Evolutionary conservation across 139 green algal genomes (phyloP).

Genomic region (Micromonas pusilla): DNA sequence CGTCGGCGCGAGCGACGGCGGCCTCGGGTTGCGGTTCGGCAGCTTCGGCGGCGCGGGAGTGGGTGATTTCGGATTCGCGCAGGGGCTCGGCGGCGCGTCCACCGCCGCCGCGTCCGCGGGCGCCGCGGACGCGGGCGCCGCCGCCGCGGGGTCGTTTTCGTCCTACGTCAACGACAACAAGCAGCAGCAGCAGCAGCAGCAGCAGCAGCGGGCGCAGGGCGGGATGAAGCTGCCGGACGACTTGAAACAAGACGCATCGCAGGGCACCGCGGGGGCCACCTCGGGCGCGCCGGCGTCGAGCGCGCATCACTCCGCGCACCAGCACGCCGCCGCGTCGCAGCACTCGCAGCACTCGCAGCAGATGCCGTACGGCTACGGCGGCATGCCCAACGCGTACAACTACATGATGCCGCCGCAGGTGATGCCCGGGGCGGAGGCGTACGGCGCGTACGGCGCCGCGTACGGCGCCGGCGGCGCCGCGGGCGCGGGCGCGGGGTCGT

Average conservation of each 20-base stretch:
- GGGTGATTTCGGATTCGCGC: too few relatives aligned
- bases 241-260: neutral
- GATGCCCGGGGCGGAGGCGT: too few relatives aligned
- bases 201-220: neutral
- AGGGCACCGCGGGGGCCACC: too few relatives aligned
- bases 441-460: neutral
- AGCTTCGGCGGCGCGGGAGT: neutral
- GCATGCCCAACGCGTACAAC: neutral
- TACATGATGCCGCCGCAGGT: neutral
- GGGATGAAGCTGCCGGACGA: neutral
- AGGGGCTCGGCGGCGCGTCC: too few relatives aligned
- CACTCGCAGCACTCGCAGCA: too few relatives aligned
- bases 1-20: neutral
- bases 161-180: too few relatives aligned
- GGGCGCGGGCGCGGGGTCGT: neutral
- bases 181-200: too few relatives aligned
- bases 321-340: neutral
- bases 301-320: too few relatives aligned
- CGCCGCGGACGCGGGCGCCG: too few relatives aligned
- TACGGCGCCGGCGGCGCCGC: neutral
- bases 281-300: neutral
- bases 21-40: neutral
- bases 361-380: neutral
- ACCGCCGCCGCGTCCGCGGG: too few relatives aligned
- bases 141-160: too few relatives aligned